Conservation (phyloP, 495 filamentous ascomycete genomes). For the Sabuloglossum arenarium region DNA sequence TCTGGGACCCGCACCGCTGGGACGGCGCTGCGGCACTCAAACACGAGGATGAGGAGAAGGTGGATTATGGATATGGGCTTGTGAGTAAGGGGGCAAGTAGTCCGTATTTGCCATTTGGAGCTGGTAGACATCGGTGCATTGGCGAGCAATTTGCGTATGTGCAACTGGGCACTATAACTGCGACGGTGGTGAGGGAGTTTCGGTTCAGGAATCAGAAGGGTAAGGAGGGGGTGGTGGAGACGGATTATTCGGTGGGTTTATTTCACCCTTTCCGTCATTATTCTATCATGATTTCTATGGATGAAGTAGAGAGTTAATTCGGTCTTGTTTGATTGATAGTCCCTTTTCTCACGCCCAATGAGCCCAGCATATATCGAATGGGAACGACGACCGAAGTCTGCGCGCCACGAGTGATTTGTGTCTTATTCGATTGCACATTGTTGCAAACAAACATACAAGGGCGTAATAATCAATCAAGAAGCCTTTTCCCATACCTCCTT, state of each 20-base stretch:
- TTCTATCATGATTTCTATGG: neutral
- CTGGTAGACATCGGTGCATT: slow-evolving; percentile 84
- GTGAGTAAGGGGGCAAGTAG: slow-evolving; percentile 69
- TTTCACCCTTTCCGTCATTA: neutral
- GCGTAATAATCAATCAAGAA: no score
- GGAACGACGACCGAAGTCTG: neutral
- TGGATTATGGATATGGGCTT: slow-evolving; percentile 81
- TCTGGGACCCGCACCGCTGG: slow-evolving; percentile 87
- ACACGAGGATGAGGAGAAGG: slow-evolving; percentile 30
- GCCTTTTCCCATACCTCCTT: no score
- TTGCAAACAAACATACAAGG: no score
- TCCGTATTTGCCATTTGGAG: slow-evolving; percentile 89
- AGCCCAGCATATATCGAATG: neutral
- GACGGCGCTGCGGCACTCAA: slow-evolving; percentile 26
- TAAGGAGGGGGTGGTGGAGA: slow-evolving; percentile 44
- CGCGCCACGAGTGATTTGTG: neutral
- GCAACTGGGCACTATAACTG: slow-evolving; percentile 68
- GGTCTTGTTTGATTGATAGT: neutral
- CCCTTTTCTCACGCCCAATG: slow-evolving; percentile 2
- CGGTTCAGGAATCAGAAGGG: slow-evolving; percentile 53
- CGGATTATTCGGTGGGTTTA: slow-evolving; percentile 44
- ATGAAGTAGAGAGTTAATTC: neutral
- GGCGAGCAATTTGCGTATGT: slow-evolving; percentile 94
- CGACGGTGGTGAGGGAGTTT: slow-evolving; percentile 56
- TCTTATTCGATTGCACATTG: no score